Base-by-base conservation (phyloP, 1,139 yeast genomes). In the Nematodospora anomalae region DNA sequence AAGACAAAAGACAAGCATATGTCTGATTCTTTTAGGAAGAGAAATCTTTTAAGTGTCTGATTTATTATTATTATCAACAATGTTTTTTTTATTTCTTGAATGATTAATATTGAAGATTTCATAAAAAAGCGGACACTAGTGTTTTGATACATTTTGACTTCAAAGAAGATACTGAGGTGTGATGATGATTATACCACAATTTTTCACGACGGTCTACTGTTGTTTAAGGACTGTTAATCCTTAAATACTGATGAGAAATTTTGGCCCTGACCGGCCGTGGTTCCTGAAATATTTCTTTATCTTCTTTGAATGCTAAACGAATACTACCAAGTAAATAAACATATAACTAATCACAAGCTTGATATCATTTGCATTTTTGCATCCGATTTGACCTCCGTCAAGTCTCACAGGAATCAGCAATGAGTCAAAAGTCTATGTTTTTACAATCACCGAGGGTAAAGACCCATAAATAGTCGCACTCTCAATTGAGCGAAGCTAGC, bases 231-330 rank as follows among this genome's bases (percentile, higher is more conserved):
- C 72, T 65, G 76, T 83, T 80, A 76, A 79, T 71, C 79, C 75
- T 77, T 77, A 69, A 55, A 79, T 88, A 62, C 76, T 90, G 97
- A 90, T 90, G 97, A 90, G 67, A 79, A 63, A 42, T 67, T 40
- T 66, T 73, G 97, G 97, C 97, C 88, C 79, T 90, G 96, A 90
- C 97, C 83, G 86, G 97, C 97, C 96, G 89, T 83, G 94, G 92
- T 67, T 64, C 74, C 94, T 83, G 92, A 64, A 45, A 46, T 37
- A 31, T 30, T 18, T 36, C 26, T 28, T 28, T 28, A 26, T 28
- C 26, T 30, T 34, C 27, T 20, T 16, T 18, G 23, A 26, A 27
- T 33, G 32, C n/a, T n/a, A n/a, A n/a, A n/a, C n/a, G n/a, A n/a
- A n/a, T n/a, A n/a, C n/a, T n/a, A n/a, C n/a, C n/a, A n/a, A n/a